phyloP scores from a whole-genome alignment of 768 basidiomycete species.

The Melanogaster broomeanus region DNA sequence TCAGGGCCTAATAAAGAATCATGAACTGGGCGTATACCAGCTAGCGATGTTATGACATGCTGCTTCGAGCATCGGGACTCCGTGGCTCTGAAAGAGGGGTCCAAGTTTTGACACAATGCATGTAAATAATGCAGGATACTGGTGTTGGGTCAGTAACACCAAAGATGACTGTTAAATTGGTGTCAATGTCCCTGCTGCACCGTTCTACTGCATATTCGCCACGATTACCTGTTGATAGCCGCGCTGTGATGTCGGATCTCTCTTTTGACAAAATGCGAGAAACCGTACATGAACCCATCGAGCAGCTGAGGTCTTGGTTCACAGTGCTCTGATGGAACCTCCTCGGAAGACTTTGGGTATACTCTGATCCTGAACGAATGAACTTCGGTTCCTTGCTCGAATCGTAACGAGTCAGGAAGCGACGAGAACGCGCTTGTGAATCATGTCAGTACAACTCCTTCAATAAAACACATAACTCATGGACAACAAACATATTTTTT shows the following conservation, averaged over 20 bases:
- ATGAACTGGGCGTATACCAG: slow-evolving; percentile 58
- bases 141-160: slow-evolving; percentile 77
- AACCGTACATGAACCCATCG: slow-evolving; percentile 79
- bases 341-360: slow-evolving; percentile 29
- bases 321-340: slow-evolving; percentile 14
- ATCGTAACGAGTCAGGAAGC: slow-evolving; percentile 87
- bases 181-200: neutral
- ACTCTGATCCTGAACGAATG: slow-evolving; percentile 87
- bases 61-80: slow-evolving; percentile 78
- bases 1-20: neutral
- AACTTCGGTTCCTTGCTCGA: slow-evolving; percentile 78
- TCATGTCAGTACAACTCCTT: slow-evolving; percentile 5
- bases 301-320: slow-evolving; percentile 39
- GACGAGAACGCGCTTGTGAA: slow-evolving; percentile 79
- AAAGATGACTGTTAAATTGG: slow-evolving; percentile 40
- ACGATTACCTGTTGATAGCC: slow-evolving; percentile 74
- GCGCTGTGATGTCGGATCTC: slow-evolving; percentile 65
- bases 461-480: neutral
- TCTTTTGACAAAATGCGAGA: slow-evolving; percentile 74
- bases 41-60: slow-evolving; percentile 84
- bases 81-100: slow-evolving; percentile 71
- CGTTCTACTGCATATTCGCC: neutral
- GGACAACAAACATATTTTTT: slow-evolving; percentile 70
- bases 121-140: slow-evolving; percentile 85
- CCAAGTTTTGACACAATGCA: slow-evolving; percentile 66